phyloP scores from a whole-genome alignment of 257 asterid species.

The Knoxia roxburghii region DNA sequence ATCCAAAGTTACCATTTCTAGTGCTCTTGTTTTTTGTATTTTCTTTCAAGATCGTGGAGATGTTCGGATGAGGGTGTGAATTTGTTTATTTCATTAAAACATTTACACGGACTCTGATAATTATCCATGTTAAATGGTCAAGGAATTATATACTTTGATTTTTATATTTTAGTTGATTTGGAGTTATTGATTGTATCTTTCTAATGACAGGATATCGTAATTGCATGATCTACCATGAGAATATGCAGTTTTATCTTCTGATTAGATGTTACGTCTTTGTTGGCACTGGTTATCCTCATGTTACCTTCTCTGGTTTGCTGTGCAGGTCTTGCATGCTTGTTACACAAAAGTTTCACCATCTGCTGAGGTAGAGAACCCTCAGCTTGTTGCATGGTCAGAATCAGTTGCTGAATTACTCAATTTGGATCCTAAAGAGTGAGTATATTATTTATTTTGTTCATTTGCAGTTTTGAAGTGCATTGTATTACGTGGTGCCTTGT shows the following conservation, averaged over 20 bases:
- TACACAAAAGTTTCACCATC: conserved; percentile 83
- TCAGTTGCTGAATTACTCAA: conserved; percentile 77
- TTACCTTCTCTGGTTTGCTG: conserved; percentile 12
- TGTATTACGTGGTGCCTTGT: not conserved
- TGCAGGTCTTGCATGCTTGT: conserved; percentile 85
- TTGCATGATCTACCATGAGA: not conserved
- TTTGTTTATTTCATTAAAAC: no score
- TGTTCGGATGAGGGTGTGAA: not conserved
- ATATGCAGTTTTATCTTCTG: not conserved
- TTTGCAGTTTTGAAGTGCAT: not conserved
- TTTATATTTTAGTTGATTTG: not conserved
- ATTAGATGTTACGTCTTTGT: not conserved
- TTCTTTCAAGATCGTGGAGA: not conserved
- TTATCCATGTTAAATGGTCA: not conserved
- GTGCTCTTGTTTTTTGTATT: not conserved
- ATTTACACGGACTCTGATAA: not conserved
- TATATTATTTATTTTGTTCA: not conserved
- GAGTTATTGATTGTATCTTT: not conserved
- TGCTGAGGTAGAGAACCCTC: conserved; percentile 81
- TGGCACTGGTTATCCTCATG: not conserved
- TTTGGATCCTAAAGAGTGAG: conserved; percentile 85
- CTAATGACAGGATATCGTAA: not conserved
- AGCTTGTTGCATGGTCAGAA: conserved; percentile 86
- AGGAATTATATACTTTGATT: not conserved
- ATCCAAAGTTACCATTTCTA: not conserved